Percentiles rank a stretch among this genome's conserved stretches.
Conservation (phyloP, 192 early-diverging fungal species). For the Rhizophagus clarus region DNA sequence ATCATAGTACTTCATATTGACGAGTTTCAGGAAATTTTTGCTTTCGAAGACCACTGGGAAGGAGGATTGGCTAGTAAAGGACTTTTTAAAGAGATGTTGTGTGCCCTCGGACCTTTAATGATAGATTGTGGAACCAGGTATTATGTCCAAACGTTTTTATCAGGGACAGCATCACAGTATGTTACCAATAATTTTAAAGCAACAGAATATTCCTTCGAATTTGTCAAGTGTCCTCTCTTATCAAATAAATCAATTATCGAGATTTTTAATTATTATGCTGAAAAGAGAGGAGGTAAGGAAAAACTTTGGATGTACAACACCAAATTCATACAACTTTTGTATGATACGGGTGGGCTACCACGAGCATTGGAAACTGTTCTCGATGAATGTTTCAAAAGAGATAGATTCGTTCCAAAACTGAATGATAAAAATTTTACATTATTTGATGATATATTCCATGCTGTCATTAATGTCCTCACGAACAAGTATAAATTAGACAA, state of each 20-base stretch:
- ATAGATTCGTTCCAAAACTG: neutral
- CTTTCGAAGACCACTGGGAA: neutral
- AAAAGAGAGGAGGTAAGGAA: neutral
- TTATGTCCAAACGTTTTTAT: neutral
- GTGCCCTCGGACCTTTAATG: neutral
- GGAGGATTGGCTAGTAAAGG: neutral
- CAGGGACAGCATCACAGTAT: neutral
- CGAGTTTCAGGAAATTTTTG: neutral
- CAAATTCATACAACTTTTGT: neutral
- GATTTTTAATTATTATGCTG: neutral
- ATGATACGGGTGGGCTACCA: neutral
- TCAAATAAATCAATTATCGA: neutral
- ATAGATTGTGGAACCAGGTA: neutral
- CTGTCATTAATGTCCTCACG: neutral
- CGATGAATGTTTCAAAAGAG: neutral
- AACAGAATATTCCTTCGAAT: neutral
- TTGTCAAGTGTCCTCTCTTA: neutral
- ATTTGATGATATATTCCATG: neutral
- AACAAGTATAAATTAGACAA: neutral
- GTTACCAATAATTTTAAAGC: neutral
- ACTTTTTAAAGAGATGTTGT: neutral
- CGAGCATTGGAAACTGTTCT: neutral
- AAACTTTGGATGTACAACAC: neutral
- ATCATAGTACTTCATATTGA: neutral
- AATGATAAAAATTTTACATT: neutral